phyloP scores from a whole-genome alignment of 1,139 yeast species.

The Nakaseomyces kungkrabaensis region DNA sequence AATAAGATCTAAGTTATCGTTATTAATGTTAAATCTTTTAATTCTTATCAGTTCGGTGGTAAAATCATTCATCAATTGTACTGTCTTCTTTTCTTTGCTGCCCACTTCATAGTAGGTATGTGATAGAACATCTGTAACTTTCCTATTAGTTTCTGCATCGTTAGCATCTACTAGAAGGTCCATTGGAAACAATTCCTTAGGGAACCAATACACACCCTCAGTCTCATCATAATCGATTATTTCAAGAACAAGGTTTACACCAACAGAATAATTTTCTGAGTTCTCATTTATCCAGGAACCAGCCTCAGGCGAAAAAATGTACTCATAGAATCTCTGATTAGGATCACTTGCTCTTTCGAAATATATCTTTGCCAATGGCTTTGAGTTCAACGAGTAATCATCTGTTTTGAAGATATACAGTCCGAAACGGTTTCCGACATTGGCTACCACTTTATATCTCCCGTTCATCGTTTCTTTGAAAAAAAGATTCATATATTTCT shows the following conservation, averaged over 20 bases:
- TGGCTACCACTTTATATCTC: slow-evolving; percentile 16
- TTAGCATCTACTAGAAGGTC: slow-evolving; percentile 15
- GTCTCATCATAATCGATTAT: slow-evolving; percentile 8
- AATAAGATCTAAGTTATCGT: slow-evolving; percentile 23
- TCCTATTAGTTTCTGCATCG: slow-evolving; percentile 1
- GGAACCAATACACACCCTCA: slow-evolving; percentile 15
- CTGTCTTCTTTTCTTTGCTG: slow-evolving; percentile 9
- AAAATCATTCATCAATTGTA: slow-evolving; percentile 23
- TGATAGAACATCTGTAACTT: slow-evolving; percentile 4
- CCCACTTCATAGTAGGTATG: slow-evolving; percentile 1
- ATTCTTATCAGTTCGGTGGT: slow-evolving; percentile 22
- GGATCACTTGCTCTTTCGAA: slow-evolving; percentile 18
- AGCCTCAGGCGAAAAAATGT: slow-evolving; percentile 15
- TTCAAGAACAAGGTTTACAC: slow-evolving; percentile 22
- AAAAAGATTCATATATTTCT: slow-evolving; percentile 16
- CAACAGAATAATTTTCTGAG: slow-evolving; percentile 21
- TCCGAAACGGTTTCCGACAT: slow-evolving; percentile 24
- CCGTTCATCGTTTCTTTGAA: slow-evolving; percentile 12
- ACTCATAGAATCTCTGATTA: slow-evolving; percentile 23
- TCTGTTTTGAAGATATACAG: slow-evolving; percentile 16
- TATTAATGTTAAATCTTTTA: slow-evolving; percentile 22
- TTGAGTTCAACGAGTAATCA: neutral
- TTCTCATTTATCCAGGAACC: slow-evolving; percentile 26
- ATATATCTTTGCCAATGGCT: slow-evolving; percentile 17
- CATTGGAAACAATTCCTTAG: slow-evolving; percentile 18